Evolutionary conservation across 2,329 filamentous ascomycete species (phyloP).

Genomic region (Aspergillus puulaauensis): DNA sequence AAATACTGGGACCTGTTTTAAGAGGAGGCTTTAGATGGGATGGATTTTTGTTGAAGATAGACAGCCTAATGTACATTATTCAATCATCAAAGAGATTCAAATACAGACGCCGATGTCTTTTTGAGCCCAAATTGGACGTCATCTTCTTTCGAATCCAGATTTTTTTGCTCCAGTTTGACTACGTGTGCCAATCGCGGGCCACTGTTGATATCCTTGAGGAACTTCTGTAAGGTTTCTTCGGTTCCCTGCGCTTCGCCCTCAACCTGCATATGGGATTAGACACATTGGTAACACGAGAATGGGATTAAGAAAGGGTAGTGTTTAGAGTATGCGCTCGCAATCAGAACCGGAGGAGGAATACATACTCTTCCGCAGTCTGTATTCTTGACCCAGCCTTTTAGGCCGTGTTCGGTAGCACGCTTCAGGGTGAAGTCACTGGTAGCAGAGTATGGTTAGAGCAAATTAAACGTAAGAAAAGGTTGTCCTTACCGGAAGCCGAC

Average conservation of each 20-base stretch:
- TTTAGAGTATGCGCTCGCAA: background rate
- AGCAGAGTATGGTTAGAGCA: background rate
- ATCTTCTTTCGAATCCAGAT: conserved; percentile 60
- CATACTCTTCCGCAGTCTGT: conserved; percentile 46
- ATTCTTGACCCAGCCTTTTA: conserved; percentile 53
- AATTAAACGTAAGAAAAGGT: background rate
- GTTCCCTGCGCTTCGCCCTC: conserved; percentile 84
- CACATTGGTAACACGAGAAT: too few relatives aligned
- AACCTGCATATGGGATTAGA: conserved; percentile 57
- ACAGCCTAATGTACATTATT: background rate
- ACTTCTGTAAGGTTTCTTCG: conserved; percentile 62
- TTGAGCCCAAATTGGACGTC: conserved; percentile 66
- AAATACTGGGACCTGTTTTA: background rate
- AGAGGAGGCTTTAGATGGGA: background rate
- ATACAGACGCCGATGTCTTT: conserved; percentile 30
- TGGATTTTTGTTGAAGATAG: background rate
- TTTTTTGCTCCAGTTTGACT: conserved; percentile 68
- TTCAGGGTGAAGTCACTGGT: conserved; percentile 44
- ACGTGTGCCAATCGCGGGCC: conserved; percentile 75
- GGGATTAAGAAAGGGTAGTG: background rate
- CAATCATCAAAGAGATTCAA: conserved; percentile 13
- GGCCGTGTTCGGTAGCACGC: conserved; percentile 41
- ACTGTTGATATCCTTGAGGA: conserved; percentile 72
- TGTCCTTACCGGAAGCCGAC: conserved; percentile 33
- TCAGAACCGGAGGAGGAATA: background rate